Evolutionary conservation across 805 yeast species (phyloP).

Genomic region (Starmera dryadoides): DNA sequence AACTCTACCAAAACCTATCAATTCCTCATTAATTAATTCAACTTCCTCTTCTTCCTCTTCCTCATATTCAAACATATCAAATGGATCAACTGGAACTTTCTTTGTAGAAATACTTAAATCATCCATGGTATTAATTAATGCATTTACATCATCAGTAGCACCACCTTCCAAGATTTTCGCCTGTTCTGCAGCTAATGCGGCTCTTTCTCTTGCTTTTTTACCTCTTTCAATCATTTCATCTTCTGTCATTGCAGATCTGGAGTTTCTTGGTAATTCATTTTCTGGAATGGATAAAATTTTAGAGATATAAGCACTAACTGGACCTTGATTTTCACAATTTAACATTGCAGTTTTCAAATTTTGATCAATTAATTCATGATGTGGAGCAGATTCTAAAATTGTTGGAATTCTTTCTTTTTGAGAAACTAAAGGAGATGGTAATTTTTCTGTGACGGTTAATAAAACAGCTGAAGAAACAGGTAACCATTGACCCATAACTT

Average conservation of each 20-base stretch:
- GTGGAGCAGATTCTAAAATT: constrained; percentile 54
- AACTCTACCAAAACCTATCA: constrained; percentile 84
- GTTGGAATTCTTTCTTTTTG: constrained; percentile 67
- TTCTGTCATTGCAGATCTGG: constrained; percentile 31
- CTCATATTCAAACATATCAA: constrained; percentile 38
- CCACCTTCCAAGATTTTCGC: constrained; percentile 23
- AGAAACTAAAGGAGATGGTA: constrained; percentile 78
- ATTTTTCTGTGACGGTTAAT: constrained; percentile 72
- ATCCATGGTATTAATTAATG: constrained; percentile 17
- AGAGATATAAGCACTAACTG: constrained; percentile 73
- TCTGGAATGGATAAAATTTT: constrained; percentile 84
- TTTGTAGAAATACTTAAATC: constrained; percentile 14
- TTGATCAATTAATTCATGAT: constrained; percentile 39
- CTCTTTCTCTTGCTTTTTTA: constrained; percentile 57
- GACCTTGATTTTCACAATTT: constrained; percentile 60
- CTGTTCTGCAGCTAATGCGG: constrained; percentile 59
- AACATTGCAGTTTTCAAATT: constrained; percentile 48
- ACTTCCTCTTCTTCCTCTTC: constrained; percentile 39
- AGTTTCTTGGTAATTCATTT: constrained; percentile 62
- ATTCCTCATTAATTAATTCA: constrained; percentile 45
- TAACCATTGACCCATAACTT: constrained; percentile 86
- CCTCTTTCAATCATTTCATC: constrained; percentile 60
- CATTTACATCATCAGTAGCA: constrained; percentile 10
- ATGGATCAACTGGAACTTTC: constrained; percentile 27
- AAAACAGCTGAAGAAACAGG: constrained; percentile 85